Base-by-base conservation (phyloP, 352 stramenopile species). In the Globisporangium radiosum region DNA sequence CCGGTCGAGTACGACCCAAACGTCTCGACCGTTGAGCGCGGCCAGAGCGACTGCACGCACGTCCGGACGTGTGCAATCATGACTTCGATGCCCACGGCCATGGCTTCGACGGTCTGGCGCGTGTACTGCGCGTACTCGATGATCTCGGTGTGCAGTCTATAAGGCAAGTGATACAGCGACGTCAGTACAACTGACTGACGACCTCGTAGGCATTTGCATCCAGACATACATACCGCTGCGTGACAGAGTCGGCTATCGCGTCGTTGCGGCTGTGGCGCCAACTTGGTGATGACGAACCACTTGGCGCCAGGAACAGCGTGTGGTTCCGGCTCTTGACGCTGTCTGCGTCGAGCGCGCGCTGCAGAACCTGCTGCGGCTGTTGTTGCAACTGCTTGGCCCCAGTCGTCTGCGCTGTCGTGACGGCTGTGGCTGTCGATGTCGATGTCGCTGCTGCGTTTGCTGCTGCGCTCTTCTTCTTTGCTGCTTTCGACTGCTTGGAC, bases 1-100 rank as follows among this genome's bases (percentile, higher is more conserved):
- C 85, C 85, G 1, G 85, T 95, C 40, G 85, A 90, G 62, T 93
- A 95, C 19, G 83, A 93, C 3, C 85, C 85, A 55, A 90, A 95
- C 0, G 82, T 87, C 56, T 95, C 85, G 15, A 95, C 81, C 15
- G 71, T 77, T 13, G 85, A 85, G 56, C 84, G 70, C 6, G 81
- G 73, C 85, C 85, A 95, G 10, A 95, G 63, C 47, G 81, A 70
- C 53, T 74, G 60, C 15, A 93, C 85, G 47, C 83, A 86, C 38
- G 57, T 53, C 10, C 77, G 70, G 19, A 95, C 85, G 57, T 92
- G 86, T 9, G 72, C 60, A 48, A 95, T 93, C 71, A 89, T 92
- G 57, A 88, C 65, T 59, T 93, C 85, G 55, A 95, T 92, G 64
- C 90, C 78, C 33, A 93, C 71, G 6, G 76, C 73, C 85, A 95